Percentiles rank a stretch among this genome's conserved stretches.
These are phyloP conservation scores for Plasmodium relictum DNA, from an alignment of 169 alveolate species.

Conservation along the genomic window DNA sequence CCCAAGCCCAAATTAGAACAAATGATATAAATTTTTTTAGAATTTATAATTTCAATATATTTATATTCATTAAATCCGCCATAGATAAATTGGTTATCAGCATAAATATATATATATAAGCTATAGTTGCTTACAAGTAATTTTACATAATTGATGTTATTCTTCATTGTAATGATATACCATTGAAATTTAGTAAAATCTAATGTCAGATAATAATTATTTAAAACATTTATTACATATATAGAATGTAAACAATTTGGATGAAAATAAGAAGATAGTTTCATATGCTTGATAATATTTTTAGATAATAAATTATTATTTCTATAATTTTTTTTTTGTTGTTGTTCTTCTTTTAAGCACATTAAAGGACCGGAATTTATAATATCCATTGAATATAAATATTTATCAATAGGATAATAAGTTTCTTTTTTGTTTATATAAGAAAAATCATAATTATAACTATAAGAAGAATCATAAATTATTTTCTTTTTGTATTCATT, in stretches of 20 bases:
- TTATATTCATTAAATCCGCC: slow-evolving; percentile 73
- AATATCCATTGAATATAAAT: slow-evolving; percentile 43
- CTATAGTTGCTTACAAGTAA: slow-evolving; percentile 65
- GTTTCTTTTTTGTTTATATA: slow-evolving; percentile 65
- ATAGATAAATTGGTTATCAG: slow-evolving; percentile 50
- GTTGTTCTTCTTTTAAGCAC: slow-evolving; percentile 44
- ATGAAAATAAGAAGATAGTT: slow-evolving; percentile 15
- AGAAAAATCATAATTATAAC: slow-evolving; percentile 63
- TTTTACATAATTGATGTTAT: slow-evolving; percentile 26
- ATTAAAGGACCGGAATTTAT: slow-evolving; percentile 50
- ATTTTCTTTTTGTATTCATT: slow-evolving; percentile 50
- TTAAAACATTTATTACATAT: slow-evolving; percentile 66
- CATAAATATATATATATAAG: slow-evolving; percentile 50
- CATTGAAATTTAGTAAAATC: slow-evolving; percentile 74
- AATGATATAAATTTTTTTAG: slow-evolving; percentile 41
- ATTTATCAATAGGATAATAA: slow-evolving; percentile 60
- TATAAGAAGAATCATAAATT: slow-evolving; percentile 66
- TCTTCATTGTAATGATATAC: slow-evolving; percentile 48
- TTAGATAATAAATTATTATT: slow-evolving; percentile 20
- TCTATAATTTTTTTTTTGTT: slow-evolving; percentile 9
- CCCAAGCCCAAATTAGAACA: slow-evolving; percentile 74
- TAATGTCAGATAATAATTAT: slow-evolving; percentile 53
- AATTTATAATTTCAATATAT: slow-evolving; percentile 52
- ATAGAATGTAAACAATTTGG: slow-evolving; percentile 22
- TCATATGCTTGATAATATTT: slow-evolving; percentile 31